Evolutionary conservation across 257 asterid species (phyloP).

Genomic region (Solanum gandarillasii): DNA sequence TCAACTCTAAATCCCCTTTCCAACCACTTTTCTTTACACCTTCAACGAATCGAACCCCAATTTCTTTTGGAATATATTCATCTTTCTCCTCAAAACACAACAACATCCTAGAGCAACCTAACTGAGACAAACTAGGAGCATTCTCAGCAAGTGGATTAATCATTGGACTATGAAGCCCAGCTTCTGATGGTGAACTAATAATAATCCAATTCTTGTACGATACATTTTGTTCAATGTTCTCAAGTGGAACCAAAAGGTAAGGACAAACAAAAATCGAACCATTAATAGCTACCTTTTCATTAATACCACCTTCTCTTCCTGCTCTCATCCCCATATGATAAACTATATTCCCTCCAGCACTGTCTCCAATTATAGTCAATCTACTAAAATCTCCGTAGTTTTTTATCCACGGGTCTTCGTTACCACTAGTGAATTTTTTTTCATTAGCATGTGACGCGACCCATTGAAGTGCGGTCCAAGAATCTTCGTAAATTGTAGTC

Average conservation of each 20-base stretch:
- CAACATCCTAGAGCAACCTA: not conserved
- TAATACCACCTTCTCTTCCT: not conserved
- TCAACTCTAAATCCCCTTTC: slow-evolving; percentile 41
- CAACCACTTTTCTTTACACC: slow-evolving; percentile 41
- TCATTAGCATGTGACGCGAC: slow-evolving; percentile 1
- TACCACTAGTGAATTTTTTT: not conserved
- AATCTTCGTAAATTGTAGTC: slow-evolving; percentile 14
- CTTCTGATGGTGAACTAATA: not conserved
- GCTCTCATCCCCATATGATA: slow-evolving; percentile 17
- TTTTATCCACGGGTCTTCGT: slow-evolving; percentile 13
- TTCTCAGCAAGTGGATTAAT: not conserved
- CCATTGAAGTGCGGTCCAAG: slow-evolving; percentile 24
- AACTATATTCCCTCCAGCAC: slow-evolving; percentile 20
- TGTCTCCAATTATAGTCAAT: slow-evolving; percentile 14
- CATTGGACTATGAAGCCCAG: not conserved
- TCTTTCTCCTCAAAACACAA: slow-evolving; percentile 20
- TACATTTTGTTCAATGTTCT: not conserved
- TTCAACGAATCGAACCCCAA: slow-evolving; percentile 17
- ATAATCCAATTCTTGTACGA: not conserved
- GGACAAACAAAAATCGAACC: slow-evolving; percentile 9
- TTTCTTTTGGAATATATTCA: slow-evolving; percentile 5
- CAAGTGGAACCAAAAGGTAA: not conserved
- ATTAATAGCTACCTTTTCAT: not conserved
- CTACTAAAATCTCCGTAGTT: slow-evolving; percentile 4
- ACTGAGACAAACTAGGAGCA: not conserved